Conservation (phyloP, 2,329 filamentous ascomycete genomes). For the Raffaelea deltoideospora region DNA sequence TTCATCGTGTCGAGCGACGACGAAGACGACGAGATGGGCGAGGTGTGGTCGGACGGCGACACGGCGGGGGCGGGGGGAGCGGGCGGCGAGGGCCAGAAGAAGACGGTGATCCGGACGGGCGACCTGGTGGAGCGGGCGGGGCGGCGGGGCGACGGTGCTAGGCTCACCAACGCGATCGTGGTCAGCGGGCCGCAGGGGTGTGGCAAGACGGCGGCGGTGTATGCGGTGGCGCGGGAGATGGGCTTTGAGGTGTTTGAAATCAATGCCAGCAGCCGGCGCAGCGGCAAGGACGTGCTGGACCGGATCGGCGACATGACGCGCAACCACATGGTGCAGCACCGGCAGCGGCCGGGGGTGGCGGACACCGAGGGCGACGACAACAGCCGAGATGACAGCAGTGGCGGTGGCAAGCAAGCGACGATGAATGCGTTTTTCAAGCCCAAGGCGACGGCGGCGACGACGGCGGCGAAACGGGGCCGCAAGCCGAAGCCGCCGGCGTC, state of each 20-base stretch:
- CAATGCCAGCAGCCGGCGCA: constrained; percentile 68
- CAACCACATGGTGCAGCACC: constrained; percentile 66
- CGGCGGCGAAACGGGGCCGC: constrained; percentile 2
- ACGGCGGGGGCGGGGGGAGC: constrained; percentile 38
- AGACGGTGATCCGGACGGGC: constrained; percentile 36
- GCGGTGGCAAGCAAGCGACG: constrained; percentile 55
- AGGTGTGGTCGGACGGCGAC: constrained; percentile 44
- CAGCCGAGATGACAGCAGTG: neutral
- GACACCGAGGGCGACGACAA: constrained; percentile 1
- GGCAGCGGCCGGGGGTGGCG: neutral
- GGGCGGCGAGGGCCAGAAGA: constrained; percentile 29
- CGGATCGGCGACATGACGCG: constrained; percentile 92
- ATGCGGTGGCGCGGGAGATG: constrained; percentile 82
- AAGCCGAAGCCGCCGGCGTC: too few species aligned
- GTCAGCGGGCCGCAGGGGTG: constrained; percentile 80
- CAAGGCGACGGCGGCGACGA: constrained; percentile 20
- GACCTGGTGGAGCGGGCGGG: constrained; percentile 12
- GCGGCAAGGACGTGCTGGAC: constrained; percentile 79
- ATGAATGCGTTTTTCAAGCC: constrained; percentile 70
- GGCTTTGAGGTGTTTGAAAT: constrained; percentile 94
- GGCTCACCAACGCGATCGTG: constrained; percentile 61
- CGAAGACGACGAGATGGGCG: constrained; percentile 53
- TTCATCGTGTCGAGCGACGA: constrained; percentile 73
- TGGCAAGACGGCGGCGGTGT: constrained; percentile 85
- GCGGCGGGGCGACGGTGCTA: constrained; percentile 23